Evolutionary conservation across 1,139 yeast species (phyloP), one percentile per base, ranked within the genome.

Genomic region (Suhomyces wounanorum): DNA sequence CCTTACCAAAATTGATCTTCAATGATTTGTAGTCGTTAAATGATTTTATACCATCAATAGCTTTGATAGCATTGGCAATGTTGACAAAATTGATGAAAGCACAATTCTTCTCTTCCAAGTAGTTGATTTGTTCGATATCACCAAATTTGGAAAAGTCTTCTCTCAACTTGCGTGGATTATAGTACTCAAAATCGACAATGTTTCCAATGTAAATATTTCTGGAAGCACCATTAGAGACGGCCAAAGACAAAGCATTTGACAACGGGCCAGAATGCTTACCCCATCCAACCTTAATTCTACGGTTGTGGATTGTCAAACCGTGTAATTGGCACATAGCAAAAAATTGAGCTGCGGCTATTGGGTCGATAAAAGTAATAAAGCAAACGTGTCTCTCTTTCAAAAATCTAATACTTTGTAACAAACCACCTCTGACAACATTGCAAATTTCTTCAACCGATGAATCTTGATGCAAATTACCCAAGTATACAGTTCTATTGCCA

Each of bases 201-300:
- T 76, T 85, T 31, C 98, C 97, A 57, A 94, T 82, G 67, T 92
- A 94, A 38, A 94, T 84, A 66, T 94, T 94, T 70, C 99, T 82
- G 26, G 92, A 83, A 1, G 97, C 98, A 42, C 97, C 97, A 48
- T 86, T 85, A n/a, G 94, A 82, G n/a, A 91, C 95, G 1, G 96
- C 96, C 55, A 85, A 71, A 8, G 90, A 83, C 53, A 92, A 78
- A 3, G 89, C 87, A 57, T 87, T 85, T n/a, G 90, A 83, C 52
- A 92, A 75, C 1, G 96, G 94, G 9, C 97, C 97, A 1, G 96
- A 84, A 67, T 90, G 96, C 65, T 89, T 89, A 45, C 98, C 99
- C 98, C 98, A 94, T 17, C 97, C 97, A 53, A 94, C 89, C 66
- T 89, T 88, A 51, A 92, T 83, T 59, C 89, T 79, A 60, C 92